Conservation (phyloP, 345 rosid species). For the Ricinus communis region DNA sequence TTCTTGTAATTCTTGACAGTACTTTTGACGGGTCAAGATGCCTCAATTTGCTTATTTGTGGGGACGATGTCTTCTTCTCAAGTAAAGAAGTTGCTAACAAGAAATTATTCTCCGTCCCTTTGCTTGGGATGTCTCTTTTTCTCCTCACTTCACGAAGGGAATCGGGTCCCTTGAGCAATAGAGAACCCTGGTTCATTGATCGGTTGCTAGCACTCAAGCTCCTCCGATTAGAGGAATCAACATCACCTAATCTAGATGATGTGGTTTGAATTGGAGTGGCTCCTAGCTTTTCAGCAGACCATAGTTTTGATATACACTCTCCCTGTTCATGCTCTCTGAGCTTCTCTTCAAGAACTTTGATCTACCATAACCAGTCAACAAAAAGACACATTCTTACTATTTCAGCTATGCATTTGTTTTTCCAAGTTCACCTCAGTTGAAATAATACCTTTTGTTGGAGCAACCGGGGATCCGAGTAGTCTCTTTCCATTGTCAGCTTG, state of each 20-base stretch:
- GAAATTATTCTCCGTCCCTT: slow-evolving; percentile 34
- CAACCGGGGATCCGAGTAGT: neutral
- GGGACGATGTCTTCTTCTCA: slow-evolving; percentile 25
- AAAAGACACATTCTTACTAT: neutral
- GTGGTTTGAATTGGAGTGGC: slow-evolving; percentile 23
- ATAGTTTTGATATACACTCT: neutral
- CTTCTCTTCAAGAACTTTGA: slow-evolving; percentile 33
- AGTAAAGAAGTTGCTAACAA: slow-evolving; percentile 20
- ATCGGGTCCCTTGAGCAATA: slow-evolving; percentile 39
- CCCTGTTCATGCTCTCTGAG: slow-evolving; percentile 15
- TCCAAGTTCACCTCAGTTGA: neutral
- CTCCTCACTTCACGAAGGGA: slow-evolving; percentile 38
- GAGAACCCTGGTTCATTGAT: slow-evolving; percentile 20
- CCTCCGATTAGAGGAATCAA: slow-evolving; percentile 9
- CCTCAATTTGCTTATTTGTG: slow-evolving; percentile 25
- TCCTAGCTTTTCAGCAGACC: slow-evolving; percentile 17
- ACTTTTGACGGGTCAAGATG: slow-evolving; percentile 32
- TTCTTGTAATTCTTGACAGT: slow-evolving; percentile 33
- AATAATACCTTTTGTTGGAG: slow-evolving; percentile 33
- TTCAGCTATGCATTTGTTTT: neutral
- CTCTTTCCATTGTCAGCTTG: slow-evolving; percentile 12
- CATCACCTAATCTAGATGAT: slow-evolving; percentile 11
- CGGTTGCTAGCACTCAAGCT: slow-evolving; percentile 24
- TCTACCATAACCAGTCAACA: slow-evolving; percentile 19
- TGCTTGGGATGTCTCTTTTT: slow-evolving; percentile 34